Conservation (phyloP, 768 basidiomycete species). For the Boletellus emodensis region DNA sequence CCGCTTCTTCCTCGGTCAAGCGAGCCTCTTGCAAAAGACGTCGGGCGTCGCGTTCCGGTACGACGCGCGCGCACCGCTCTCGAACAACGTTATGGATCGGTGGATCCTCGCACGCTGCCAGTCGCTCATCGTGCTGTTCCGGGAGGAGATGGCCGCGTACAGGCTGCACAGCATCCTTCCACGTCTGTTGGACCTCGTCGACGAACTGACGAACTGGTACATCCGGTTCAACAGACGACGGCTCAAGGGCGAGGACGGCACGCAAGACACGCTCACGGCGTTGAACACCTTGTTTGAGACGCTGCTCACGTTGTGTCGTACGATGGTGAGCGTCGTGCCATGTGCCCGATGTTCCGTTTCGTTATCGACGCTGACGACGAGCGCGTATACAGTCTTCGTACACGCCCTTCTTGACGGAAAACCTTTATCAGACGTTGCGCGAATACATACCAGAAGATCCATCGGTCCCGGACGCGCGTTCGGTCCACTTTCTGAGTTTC, state of each 20-base stretch:
- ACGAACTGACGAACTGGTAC: conserved; percentile 99
- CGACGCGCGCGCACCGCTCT: conserved; percentile 77
- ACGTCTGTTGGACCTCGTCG: conserved; percentile 85
- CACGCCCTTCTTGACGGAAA: conserved; percentile 97
- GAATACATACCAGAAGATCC: conserved; percentile 80
- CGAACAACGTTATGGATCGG: conserved; percentile 94
- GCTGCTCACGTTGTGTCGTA: conserved; percentile 88
- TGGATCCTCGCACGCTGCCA: conserved; percentile 99
- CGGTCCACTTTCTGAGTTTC: conserved; percentile 93
- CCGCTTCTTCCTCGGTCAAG: conserved; percentile 98
- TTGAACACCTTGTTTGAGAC: conserved; percentile 96
- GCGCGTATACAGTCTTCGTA: conserved; percentile 73
- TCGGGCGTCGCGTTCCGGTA: conserved; percentile 77
- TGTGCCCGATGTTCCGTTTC: neutral
- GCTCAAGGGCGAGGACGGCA: conserved; percentile 91
- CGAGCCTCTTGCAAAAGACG: conserved; percentile 78
- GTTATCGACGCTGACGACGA: neutral
- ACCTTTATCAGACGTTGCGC: conserved; percentile 86
- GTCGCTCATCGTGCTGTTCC: conserved; percentile 87
- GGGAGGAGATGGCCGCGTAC: conserved; percentile 95
- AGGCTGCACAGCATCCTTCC: conserved; percentile 96
- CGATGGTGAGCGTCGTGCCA: conserved; percentile 65
- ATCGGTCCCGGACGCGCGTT: conserved; percentile 72
- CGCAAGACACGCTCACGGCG: conserved; percentile 81
- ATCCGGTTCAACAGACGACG: conserved; percentile 97